Base-by-base conservation (phyloP, 1,284 basidiomycete genomes). In the Mycena citricolor region DNA sequence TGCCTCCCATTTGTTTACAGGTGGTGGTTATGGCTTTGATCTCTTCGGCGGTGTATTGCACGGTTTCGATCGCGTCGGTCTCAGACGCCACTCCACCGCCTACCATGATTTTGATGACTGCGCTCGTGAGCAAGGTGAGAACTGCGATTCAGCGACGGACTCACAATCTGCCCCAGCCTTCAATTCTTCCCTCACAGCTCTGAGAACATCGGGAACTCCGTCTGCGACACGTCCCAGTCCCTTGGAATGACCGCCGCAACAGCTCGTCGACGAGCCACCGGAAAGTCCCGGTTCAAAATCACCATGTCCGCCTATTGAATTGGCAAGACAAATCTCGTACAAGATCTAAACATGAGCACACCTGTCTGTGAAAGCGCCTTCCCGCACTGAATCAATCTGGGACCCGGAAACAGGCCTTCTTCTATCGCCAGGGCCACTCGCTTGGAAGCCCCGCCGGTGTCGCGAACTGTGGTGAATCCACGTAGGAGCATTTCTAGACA, bases 391-490 rank as follows among this genome's bases (percentile, higher is more conserved):
- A 71, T 62, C 11, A 75, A 57, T 0, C 71, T 58, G 0, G 73
- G 73, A 0, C 73, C 73, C 0, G 54, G 42, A 22, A 73, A 61
- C 0, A 76, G 61, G 11, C 71, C 70, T 50, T 74, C 71, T 10
- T 62, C 58, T 17, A 73, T 62, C 0, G 73, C 69, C 23, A 61
- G 55, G 8, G 71, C 70, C 8, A 71, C 59, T 6, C 63, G 57
- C 50, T 71, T 71, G 40, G 63, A 67, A 1, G 72, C 74, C 12
- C 74, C 74, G 47, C 72, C 73, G 8, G 65, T 67, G 49, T 76
- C 74, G n/a, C 74, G 64, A 13, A 74, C 69, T 3, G 71, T 73
- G 0, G 73, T 76, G 53, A 74, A 76, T 0, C 74, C 74, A 19
- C 72, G 58, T 11, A 61, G 42, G 2, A 75, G 64, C 72, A 75